A percentile compares a stretch with the other conserved stretches of the same genome.
Conservation (phyloP, 257 asterid species). For the Mentha longifolia region DNA sequence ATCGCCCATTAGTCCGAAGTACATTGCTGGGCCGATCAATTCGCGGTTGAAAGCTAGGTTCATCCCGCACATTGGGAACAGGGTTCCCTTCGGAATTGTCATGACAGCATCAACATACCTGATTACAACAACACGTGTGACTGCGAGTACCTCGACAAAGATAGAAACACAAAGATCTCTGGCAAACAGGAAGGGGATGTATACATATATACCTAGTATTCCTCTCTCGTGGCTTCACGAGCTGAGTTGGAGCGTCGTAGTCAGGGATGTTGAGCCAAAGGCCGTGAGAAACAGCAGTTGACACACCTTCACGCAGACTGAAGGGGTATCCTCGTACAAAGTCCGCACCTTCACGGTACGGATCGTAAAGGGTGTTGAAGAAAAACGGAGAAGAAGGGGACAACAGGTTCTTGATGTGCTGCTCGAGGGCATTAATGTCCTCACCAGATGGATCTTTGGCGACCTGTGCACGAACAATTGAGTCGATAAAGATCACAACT, state of each 20-base stretch:
- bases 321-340: conserved; percentile 55
- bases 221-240: conserved; percentile 57
- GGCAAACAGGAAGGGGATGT: neutral
- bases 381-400: conserved; percentile 49
- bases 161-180: neutral
- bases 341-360: conserved; percentile 48
- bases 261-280: conserved; percentile 61
- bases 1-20: conserved; percentile 58
- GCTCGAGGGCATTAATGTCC: conserved; percentile 53
- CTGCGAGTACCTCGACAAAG: neutral
- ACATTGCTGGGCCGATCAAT: conserved; percentile 55
- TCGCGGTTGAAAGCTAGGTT: conserved; percentile 51
- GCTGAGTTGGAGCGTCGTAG: conserved; percentile 56
- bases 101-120: conserved; percentile 55
- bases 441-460: conserved; percentile 53
- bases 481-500: neutral
- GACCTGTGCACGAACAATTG: conserved; percentile 34
- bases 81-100: conserved; percentile 50
- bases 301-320: conserved; percentile 54
- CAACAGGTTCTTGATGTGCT: conserved; percentile 51
- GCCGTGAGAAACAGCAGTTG: conserved; percentile 52
- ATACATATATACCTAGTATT: conserved; percentile 36
- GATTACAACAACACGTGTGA: neutral
- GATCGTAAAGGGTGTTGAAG: conserved; percentile 58
- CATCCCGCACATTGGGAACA: conserved; percentile 61